Conservation (phyloP, 1,284 basidiomycete species). For the Cryptococcus neoformans region DNA sequence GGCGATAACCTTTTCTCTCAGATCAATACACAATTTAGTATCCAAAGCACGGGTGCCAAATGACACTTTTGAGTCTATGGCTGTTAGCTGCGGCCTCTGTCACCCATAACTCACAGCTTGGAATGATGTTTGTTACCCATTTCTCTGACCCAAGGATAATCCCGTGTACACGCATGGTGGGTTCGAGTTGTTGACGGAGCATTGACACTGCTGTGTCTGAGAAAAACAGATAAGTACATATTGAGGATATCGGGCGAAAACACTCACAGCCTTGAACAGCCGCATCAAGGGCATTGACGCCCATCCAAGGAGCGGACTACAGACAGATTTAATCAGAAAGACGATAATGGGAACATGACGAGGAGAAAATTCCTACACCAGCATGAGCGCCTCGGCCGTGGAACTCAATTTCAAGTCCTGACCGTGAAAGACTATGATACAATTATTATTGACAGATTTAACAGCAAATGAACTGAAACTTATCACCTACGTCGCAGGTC, state of each 20-base stretch:
- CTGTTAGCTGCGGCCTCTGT: not conserved
- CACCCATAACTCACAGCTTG: conserved; percentile 14
- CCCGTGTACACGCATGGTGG: conserved; percentile 46
- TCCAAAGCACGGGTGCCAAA: conserved; percentile 43
- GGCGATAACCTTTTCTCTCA: conserved; percentile 21
- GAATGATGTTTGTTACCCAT: conserved; percentile 32
- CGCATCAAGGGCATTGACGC: conserved; percentile 53
- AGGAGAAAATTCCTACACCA: conserved; percentile 13
- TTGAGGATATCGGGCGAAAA: not conserved
- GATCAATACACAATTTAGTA: conserved; percentile 20
- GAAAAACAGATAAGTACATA: not conserved
- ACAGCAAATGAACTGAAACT: not conserved
- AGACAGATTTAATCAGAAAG: not conserved
- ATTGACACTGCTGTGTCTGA: conserved; percentile 50
- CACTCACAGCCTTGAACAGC: conserved; percentile 43
- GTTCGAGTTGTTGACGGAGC: conserved; percentile 50
- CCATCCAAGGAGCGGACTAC: conserved; percentile 48
- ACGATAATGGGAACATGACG: not conserved
- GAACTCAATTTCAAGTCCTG: conserved; percentile 28
- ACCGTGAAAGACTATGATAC: conserved; percentile 17
- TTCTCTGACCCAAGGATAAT: conserved; percentile 45
- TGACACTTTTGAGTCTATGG: conserved; percentile 30
- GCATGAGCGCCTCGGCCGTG: conserved; percentile 32
- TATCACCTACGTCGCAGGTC: conserved; percentile 19
- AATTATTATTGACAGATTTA: not conserved